These are phyloP conservation scores for Komagataea norvegica DNA, from an alignment of 1,139 yeast species.

Conservation along the genomic window DNA sequence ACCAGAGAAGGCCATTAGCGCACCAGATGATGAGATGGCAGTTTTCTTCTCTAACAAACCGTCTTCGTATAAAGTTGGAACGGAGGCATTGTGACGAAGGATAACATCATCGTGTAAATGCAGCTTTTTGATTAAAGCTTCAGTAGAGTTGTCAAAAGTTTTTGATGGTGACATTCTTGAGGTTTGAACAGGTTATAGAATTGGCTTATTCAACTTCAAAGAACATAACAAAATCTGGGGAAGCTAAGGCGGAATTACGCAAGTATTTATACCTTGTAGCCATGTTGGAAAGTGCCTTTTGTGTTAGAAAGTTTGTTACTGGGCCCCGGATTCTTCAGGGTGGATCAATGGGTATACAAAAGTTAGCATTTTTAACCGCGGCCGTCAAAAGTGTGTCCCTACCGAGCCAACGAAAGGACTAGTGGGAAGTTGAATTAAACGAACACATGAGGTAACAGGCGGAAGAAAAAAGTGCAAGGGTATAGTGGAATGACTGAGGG, in stretches of 20 bases:
- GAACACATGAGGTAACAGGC: background rate
- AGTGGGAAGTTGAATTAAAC: background rate
- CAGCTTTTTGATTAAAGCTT: slow-evolving; percentile 28
- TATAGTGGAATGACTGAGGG: no score
- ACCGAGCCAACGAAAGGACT: background rate
- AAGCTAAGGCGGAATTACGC: background rate
- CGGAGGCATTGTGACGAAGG: slow-evolving; percentile 79
- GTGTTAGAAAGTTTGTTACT: no score
- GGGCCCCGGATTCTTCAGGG: slow-evolving; percentile 14
- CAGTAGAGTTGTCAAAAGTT: slow-evolving; percentile 19
- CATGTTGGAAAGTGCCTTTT: no score
- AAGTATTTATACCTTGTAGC: slow-evolving; percentile 12
- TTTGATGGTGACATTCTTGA: slow-evolving; percentile 26
- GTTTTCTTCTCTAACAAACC: slow-evolving; percentile 87
- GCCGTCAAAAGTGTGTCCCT: background rate
- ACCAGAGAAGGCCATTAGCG: slow-evolving; percentile 94
- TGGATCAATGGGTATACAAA: slow-evolving; percentile 1
- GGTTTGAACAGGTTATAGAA: background rate
- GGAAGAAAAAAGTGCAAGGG: no score
- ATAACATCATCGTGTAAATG: slow-evolving; percentile 33
- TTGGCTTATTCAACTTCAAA: slow-evolving; percentile 2
- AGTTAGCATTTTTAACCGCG: background rate
- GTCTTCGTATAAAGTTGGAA: slow-evolving; percentile 91
- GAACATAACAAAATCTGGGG: slow-evolving; percentile 3
- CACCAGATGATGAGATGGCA: slow-evolving; percentile 90